These are phyloP conservation scores for Sporobolomyces roseus DNA, from an alignment of 768 basidiomycete species.

Conservation along the genomic window DNA sequence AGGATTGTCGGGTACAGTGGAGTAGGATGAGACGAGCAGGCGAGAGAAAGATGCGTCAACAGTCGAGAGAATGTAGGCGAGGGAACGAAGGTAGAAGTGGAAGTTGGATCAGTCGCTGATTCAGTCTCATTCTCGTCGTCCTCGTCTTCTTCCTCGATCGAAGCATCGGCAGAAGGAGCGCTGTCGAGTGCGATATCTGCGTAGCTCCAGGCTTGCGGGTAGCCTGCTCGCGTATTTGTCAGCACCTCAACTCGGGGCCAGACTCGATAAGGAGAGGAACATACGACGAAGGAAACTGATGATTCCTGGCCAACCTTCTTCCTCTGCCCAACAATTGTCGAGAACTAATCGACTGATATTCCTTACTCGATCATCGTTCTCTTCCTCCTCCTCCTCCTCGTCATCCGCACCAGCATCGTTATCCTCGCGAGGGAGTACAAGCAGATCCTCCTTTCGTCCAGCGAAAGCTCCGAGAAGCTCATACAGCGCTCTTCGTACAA, in stretches of 20 bases:
- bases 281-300: conserved; percentile 30
- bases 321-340: conserved; percentile 36
- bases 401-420: not conserved
- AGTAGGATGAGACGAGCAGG: conserved; percentile 65
- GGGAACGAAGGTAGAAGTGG: conserved; percentile 8
- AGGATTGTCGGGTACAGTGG: conserved; percentile 79
- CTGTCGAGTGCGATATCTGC: conserved; percentile 15
- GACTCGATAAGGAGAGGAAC: not conserved
- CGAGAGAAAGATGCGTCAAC: conserved; percentile 69
- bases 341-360: conserved; percentile 21
- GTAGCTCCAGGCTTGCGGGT: conserved; percentile 33
- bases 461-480: conserved; percentile 30
- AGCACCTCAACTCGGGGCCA: not conserved
- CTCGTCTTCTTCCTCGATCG: conserved; percentile 49
- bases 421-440: not conserved
- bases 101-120: conserved; percentile 4
- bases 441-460: conserved; percentile 19
- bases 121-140: conserved; percentile 43
- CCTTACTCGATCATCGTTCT: conserved; percentile 2
- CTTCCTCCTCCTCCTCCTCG: conserved; percentile 2
- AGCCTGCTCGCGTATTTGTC: not conserved
- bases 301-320: conserved; percentile 38
- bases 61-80: conserved; percentile 54
- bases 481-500: conserved; percentile 31
- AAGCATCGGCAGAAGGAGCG: conserved; percentile 39